Evolutionary conservation across 805 yeast genomes (phyloP).

Genomic region (Saturnispora diversa): DNA sequence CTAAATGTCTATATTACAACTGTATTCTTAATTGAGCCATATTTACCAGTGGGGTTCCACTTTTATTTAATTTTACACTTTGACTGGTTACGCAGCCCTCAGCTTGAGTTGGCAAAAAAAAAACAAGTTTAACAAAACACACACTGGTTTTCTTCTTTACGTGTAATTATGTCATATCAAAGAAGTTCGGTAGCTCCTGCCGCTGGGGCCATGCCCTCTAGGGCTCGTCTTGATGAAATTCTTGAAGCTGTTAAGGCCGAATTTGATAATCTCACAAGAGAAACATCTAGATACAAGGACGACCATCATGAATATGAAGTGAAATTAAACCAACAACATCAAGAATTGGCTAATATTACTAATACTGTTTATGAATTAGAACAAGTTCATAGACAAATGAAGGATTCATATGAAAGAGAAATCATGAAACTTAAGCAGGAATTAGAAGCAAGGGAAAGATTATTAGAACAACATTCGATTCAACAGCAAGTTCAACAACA

Average conservation of each 20-base stretch:
- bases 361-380: constrained; percentile 92
- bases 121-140: neutral
- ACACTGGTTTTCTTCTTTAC: neutral
- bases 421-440: constrained; percentile 78
- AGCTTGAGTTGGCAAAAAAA: neutral
- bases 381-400: constrained; percentile 87
- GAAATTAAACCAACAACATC: constrained; percentile 83
- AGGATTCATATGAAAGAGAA: constrained; percentile 94
- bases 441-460: constrained; percentile 71
- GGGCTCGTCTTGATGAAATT: constrained; percentile 49
- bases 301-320: constrained; percentile 91
- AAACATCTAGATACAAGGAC: constrained; percentile 76
- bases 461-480: constrained; percentile 35
- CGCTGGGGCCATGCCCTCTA: constrained; percentile 22
- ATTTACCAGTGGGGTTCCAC: too few relatives aligned
- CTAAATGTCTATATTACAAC: neutral
- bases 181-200: constrained; percentile 20
- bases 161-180: constrained; percentile 23
- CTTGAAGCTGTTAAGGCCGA: constrained; percentile 89
- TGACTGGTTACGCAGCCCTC: constrained; percentile 4
- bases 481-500: constrained; percentile 34
- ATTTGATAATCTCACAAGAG: constrained; percentile 75
- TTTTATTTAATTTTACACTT: neutral
- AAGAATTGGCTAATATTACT: constrained; percentile 88
- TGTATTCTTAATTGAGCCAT: too few relatives aligned